Conservation (phyloP, 805 yeast genomes). For the Hermanozyma aechmeae region DNA sequence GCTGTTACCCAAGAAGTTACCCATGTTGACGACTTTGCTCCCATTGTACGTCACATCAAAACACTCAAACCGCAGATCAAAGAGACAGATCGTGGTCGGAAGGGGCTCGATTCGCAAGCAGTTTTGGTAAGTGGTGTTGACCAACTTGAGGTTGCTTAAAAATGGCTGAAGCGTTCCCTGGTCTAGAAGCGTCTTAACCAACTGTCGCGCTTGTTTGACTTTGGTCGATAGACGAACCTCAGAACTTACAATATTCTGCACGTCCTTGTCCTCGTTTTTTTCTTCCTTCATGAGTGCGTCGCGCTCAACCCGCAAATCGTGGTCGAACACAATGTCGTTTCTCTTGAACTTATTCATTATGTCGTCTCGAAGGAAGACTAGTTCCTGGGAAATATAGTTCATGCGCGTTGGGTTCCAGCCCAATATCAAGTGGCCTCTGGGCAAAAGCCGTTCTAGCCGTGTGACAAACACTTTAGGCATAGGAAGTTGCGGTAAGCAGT, state of each 20-base stretch:
- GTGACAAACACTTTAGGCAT: slow-evolving; percentile 68
- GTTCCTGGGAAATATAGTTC: slow-evolving; percentile 76
- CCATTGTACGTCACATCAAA: slow-evolving; percentile 77
- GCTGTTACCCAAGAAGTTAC: slow-evolving; percentile 35
- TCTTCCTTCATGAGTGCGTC: slow-evolving; percentile 13
- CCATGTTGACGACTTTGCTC: slow-evolving; percentile 66
- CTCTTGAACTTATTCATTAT: slow-evolving; percentile 61
- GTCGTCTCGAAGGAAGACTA: slow-evolving; percentile 67
- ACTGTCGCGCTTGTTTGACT: slow-evolving; percentile 51
- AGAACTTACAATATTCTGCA: slow-evolving; percentile 9
- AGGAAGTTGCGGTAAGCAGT: slow-evolving; percentile 50
- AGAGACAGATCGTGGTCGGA: slow-evolving; percentile 55
- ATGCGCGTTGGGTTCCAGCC: slow-evolving; percentile 74
- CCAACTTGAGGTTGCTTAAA: slow-evolving; percentile 46
- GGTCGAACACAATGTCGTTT: slow-evolving; percentile 51
- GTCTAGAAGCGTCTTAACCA: slow-evolving; percentile 73
- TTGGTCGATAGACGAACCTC: slow-evolving; percentile 31
- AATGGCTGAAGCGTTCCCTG: slow-evolving; percentile 89
- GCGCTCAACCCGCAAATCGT: slow-evolving; percentile 21
- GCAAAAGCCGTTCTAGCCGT: slow-evolving; percentile 46
- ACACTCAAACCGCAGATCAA: slow-evolving; percentile 62
- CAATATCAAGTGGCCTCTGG: slow-evolving; percentile 18
- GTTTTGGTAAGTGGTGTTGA: slow-evolving; percentile 63
- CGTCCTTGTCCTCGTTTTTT: slow-evolving; percentile 14
- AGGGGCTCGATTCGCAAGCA: slow-evolving; percentile 65